Percentiles rank a stretch among this genome's conserved stretches.
Evolutionary conservation across 768 basidiomycete species (phyloP).

Genomic region (Xerocomellus amylosporus): DNA sequence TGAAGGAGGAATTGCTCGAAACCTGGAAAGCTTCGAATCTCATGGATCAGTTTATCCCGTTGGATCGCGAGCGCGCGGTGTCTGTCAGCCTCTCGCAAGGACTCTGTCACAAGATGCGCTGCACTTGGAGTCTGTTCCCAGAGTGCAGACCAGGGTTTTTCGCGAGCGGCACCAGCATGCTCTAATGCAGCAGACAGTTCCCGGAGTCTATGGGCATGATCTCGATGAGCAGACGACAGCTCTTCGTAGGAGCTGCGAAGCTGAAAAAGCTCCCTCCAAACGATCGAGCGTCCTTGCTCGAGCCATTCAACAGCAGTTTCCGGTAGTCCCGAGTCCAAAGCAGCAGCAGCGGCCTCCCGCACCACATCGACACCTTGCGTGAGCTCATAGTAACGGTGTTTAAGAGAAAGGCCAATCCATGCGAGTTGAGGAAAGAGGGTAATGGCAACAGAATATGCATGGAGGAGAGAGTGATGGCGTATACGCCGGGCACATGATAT

Average conservation of each 20-base stretch:
- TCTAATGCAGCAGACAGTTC: neutral
- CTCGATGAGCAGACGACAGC: neutral
- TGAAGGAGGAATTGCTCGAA: no score
- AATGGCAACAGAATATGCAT: constrained; percentile 17
- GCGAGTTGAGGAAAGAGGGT: constrained; percentile 18
- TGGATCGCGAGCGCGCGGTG: no score
- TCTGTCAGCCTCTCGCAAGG: no score
- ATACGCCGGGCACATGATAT: constrained; percentile 1
- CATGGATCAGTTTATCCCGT: no score
- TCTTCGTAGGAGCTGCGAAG: constrained; percentile 11
- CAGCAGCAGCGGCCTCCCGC: neutral
- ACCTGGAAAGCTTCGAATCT: no score
- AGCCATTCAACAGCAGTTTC: constrained; percentile 12
- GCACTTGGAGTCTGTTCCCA: neutral
- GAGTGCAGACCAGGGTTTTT: neutral
- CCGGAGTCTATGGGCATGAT: neutral
- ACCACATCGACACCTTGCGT: neutral
- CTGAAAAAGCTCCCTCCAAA: constrained; percentile 14
- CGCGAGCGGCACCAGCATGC: neutral
- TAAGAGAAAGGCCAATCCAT: constrained; percentile 16
- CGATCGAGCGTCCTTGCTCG: constrained; percentile 13
- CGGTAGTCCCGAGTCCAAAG: neutral
- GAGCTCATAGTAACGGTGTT: constrained; percentile 14
- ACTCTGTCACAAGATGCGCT: no score
- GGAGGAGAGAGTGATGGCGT: constrained; percentile 8